These are phyloP conservation scores for Capsella rubella DNA, from an alignment of 441 rosid genomes.

Conservation along the genomic window DNA sequence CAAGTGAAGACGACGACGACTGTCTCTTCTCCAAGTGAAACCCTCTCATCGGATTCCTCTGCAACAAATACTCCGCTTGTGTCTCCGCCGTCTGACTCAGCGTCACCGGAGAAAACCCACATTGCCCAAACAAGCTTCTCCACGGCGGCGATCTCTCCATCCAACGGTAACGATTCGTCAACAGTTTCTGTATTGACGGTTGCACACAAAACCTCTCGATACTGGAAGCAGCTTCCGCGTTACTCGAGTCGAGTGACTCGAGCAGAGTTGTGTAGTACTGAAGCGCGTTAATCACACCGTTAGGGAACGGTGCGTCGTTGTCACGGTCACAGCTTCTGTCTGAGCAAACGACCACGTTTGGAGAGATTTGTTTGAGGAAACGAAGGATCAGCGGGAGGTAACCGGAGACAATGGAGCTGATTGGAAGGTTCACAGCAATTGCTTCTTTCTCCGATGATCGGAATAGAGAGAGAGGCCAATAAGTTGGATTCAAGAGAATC, in stretches of 20 bases:
- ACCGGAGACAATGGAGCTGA: conserved; percentile 49
- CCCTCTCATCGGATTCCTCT: conserved; percentile 56
- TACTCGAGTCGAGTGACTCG: conserved; percentile 61
- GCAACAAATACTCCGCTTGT: conserved; percentile 65
- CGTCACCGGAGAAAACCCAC: conserved; percentile 62
- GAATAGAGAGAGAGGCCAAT: conserved; percentile 46
- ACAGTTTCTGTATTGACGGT: conserved; percentile 61
- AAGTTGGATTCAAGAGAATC: conserved; percentile 48
- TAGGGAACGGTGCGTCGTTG: conserved; percentile 61
- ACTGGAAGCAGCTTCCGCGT: conserved; percentile 46
- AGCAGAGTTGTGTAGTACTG: conserved; percentile 57
- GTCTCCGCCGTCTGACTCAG: conserved; percentile 66
- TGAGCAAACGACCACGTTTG: conserved; percentile 67
- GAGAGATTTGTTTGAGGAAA: conserved; percentile 63
- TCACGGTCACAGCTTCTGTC: conserved; percentile 70
- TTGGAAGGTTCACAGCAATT: conserved; percentile 66
- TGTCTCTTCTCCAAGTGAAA: conserved; percentile 64
- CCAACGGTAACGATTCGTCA: conserved; percentile 56
- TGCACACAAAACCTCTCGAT: conserved; percentile 64
- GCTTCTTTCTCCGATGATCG: conserved; percentile 47
- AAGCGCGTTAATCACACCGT: conserved; percentile 62
- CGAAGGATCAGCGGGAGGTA: conserved; percentile 58
- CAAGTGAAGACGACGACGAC: conserved; percentile 44
- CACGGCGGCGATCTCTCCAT: conserved; percentile 52
- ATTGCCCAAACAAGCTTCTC: conserved; percentile 58